Percentiles rank a stretch among this genome's conserved stretches.
These are phyloP conservation scores for Neofusicoccum parvum DNA, from an alignment of 2,329 filamentous ascomycete species.

Conservation along the genomic window DNA sequence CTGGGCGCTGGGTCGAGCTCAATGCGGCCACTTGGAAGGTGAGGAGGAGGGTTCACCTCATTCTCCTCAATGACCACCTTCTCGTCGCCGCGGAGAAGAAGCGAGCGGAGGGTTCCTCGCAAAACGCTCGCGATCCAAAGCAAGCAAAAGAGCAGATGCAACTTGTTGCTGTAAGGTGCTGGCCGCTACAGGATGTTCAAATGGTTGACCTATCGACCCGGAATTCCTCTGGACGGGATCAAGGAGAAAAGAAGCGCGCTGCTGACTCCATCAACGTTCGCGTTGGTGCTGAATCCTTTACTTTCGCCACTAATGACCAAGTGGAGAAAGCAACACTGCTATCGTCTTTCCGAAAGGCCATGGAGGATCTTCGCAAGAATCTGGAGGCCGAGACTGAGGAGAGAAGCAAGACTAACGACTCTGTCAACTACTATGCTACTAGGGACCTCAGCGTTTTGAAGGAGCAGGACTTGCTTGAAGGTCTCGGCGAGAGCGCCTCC, in stretches of 20 bases:
- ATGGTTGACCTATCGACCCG: slow-evolving; percentile 77
- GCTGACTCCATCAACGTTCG: slow-evolving; percentile 78
- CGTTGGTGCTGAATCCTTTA: slow-evolving; percentile 87
- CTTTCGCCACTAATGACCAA: slow-evolving; percentile 80
- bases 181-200: slow-evolving; percentile 89
- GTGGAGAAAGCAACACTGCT: slow-evolving; percentile 79
- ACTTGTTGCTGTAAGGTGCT: slow-evolving; percentile 90
- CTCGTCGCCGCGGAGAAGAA: slow-evolving; percentile 94
- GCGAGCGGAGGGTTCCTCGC: slow-evolving; percentile 66
- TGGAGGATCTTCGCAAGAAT: slow-evolving; percentile 86
- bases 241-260: slow-evolving; percentile 24
- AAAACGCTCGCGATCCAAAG: slow-evolving; percentile 52
- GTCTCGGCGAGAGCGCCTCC: slow-evolving; percentile 65
- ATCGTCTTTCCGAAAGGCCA: slow-evolving; percentile 86
- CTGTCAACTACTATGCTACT: slow-evolving; percentile 81
- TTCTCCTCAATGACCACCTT: slow-evolving; percentile 91
- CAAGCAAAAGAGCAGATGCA: slow-evolving; percentile 54
- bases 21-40: slow-evolving; percentile 98
- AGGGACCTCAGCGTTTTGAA: slow-evolving; percentile 75
- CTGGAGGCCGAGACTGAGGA: slow-evolving; percentile 85
- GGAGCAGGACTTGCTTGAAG: slow-evolving; percentile 79
- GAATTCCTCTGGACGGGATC: not conserved
- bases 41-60: slow-evolving; percentile 82
- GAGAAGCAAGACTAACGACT: slow-evolving; percentile 80
- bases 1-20: slow-evolving; percentile 90